Percentiles rank a stretch among this genome's conserved stretches.
These are phyloP conservation scores for Daldinia concentrica DNA, from an alignment of 495 filamentous ascomycete genomes.

Conservation along the genomic window DNA sequence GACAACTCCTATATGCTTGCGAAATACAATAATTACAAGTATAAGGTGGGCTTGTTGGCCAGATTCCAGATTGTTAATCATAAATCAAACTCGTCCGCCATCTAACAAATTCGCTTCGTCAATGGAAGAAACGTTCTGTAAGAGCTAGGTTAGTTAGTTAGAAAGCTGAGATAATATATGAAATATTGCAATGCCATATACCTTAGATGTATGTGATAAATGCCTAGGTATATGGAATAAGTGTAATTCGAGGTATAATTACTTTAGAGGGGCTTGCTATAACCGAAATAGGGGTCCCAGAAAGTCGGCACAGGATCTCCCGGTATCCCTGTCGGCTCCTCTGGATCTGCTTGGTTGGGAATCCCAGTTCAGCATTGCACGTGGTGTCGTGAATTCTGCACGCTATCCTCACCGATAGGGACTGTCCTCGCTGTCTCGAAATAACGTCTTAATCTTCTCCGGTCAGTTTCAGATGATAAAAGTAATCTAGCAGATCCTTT, in stretches of 20 bases:
- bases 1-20: neutral
- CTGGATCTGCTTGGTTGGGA: constrained; percentile 19
- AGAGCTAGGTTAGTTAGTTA: too few relatives aligned
- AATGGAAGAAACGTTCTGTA: too few relatives aligned
- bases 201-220: too few relatives aligned
- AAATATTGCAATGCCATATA: too few relatives aligned
- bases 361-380: constrained; percentile 16
- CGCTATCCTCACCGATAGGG: constrained; percentile 1
- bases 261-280: neutral
- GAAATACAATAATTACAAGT: neutral
- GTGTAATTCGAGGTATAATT: neutral
- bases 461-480: neutral
- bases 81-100: neutral
- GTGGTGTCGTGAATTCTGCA: constrained; percentile 19
- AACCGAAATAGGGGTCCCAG: constrained; percentile 7
- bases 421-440: neutral
- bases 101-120: neutral
- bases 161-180: too few relatives aligned
- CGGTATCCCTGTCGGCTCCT: constrained; percentile 13
- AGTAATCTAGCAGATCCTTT: neutral
- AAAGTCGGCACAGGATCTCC: neutral
- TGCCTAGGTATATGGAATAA: too few relatives aligned
- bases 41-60: neutral
- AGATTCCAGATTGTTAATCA: neutral
- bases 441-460: neutral